Conservation (phyloP, 2,329 filamentous ascomycete genomes). For the Ophioceras dolichostomum region DNA sequence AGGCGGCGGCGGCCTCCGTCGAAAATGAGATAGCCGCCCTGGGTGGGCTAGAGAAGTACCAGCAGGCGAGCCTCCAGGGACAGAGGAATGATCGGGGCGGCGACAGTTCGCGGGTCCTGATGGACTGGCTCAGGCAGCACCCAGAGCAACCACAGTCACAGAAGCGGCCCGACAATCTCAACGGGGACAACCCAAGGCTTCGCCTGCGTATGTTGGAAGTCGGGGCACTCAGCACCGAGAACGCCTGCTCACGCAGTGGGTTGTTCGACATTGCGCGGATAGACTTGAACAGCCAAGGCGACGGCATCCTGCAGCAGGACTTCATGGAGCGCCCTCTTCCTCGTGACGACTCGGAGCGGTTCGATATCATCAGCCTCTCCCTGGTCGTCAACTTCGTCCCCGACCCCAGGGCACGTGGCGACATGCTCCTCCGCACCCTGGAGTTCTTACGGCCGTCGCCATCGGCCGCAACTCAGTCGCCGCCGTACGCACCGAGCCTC, state of each 20-base stretch:
- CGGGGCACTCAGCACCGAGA: slow-evolving; percentile 72
- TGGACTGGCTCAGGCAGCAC: slow-evolving; percentile 47
- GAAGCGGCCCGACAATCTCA: too few species aligned
- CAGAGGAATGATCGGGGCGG: slow-evolving; percentile 54
- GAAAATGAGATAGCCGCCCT: slow-evolving; percentile 41
- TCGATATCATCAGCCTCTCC: slow-evolving; percentile 85
- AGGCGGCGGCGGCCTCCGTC: slow-evolving; percentile 29
- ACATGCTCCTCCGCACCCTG: slow-evolving; percentile 71
- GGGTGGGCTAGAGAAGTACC: slow-evolving; percentile 51
- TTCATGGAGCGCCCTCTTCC: slow-evolving; percentile 86
- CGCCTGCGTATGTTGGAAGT: slow-evolving; percentile 68
- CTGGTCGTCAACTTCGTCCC: slow-evolving; percentile 93
- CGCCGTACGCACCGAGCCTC: slow-evolving; percentile 48
- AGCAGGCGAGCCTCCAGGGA: slow-evolving; percentile 56
- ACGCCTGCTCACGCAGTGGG: slow-evolving; percentile 66
- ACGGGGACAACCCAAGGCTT: slow-evolving; percentile 8
- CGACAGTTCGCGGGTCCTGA: slow-evolving; percentile 51
- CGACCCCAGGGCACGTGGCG: slow-evolving; percentile 58
- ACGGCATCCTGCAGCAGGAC: slow-evolving; percentile 75
- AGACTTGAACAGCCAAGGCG: slow-evolving; percentile 77
- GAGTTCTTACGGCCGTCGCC: slow-evolving; percentile 47
- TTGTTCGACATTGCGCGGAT: slow-evolving; percentile 69
- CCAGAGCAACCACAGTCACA: too few species aligned
- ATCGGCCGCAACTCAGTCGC: not conserved
- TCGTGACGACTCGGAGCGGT: slow-evolving; percentile 43